phyloP scores from a whole-genome alignment of 2,329 filamentous ascomycete genomes.

The Botryosphaeria dothidea region DNA sequence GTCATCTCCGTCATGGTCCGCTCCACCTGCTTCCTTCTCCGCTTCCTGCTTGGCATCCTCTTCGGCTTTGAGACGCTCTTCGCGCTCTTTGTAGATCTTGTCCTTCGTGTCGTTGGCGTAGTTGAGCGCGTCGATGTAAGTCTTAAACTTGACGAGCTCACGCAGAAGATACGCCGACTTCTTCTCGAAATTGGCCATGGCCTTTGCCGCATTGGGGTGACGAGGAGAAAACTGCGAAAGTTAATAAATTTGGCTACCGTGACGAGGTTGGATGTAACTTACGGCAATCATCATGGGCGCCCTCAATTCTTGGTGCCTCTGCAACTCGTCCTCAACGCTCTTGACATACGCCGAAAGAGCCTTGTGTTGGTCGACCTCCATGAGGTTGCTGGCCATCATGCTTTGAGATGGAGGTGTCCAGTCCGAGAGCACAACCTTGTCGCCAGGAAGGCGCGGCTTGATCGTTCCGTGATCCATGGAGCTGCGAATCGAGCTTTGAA shows the following conservation, averaged over 20 bases:
- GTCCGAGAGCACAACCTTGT: constrained; percentile 79
- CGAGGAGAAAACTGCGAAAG: constrained; percentile 70
- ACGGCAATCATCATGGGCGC: constrained; percentile 81
- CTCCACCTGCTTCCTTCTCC: background rate
- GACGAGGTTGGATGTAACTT: constrained; percentile 31
- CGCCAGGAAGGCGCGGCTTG: constrained; percentile 74
- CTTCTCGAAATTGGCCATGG: constrained; percentile 95
- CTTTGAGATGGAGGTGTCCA: constrained; percentile 90
- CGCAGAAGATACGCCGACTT: constrained; percentile 89
- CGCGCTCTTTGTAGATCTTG: constrained; percentile 62
- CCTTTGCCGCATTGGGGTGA: constrained; percentile 75
- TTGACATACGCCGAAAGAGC: constrained; percentile 77
- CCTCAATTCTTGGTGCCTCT: constrained; percentile 84
- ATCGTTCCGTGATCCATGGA: constrained; percentile 59
- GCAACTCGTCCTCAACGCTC: constrained; percentile 81
- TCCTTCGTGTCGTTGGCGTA: constrained; percentile 69
- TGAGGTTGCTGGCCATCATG: constrained; percentile 77
- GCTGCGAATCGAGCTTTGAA: constrained; percentile 63
- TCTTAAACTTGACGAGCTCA: constrained; percentile 95
- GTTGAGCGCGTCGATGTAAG: constrained; percentile 84
- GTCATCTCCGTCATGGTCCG: constrained; percentile 1
- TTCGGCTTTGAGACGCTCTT: constrained; percentile 10
- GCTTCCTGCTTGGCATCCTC: constrained; percentile 1
- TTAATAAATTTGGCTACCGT: background rate
- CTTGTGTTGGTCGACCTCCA: constrained; percentile 78